These are phyloP conservation scores for Tolypocladium cylindrosporum DNA, from an alignment of 2,329 filamentous ascomycete species.

Conservation along the genomic window DNA sequence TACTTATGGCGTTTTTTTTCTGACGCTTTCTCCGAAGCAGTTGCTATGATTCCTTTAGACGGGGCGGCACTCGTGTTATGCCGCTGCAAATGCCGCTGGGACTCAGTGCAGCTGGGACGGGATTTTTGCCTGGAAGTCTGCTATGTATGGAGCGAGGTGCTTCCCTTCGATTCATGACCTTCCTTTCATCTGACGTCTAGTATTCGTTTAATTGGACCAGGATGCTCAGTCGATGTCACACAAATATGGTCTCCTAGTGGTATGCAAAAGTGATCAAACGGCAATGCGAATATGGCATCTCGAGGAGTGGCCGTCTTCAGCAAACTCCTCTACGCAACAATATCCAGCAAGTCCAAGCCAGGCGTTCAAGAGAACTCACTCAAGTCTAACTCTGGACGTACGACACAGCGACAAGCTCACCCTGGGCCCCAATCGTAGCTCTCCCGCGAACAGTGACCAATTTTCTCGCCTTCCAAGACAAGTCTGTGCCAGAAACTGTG, in stretches of 20 bases:
- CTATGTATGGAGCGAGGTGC: background rate
- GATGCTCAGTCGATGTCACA: background rate
- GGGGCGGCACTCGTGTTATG: background rate
- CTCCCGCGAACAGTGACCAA: too few relatives aligned
- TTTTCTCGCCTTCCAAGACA: too few relatives aligned
- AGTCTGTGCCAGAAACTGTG: too few relatives aligned
- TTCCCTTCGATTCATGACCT: background rate
- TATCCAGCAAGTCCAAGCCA: too few relatives aligned
- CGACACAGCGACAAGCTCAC: too few relatives aligned
- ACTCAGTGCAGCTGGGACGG: background rate
- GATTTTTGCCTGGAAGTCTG: background rate
- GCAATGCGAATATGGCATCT: background rate
- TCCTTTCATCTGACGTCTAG: background rate
- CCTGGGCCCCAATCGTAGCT: too few relatives aligned
- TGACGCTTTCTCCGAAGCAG: constrained; percentile 10
- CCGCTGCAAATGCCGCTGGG: background rate
- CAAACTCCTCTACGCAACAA: background rate
- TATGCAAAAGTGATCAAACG: background rate
- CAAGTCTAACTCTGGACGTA: background rate
- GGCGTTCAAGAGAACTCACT: background rate
- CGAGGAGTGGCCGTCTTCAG: background rate
- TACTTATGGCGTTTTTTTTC: constrained; percentile 13
- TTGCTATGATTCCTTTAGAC: background rate
- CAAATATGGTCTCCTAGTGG: background rate
- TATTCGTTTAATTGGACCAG: background rate